Evolutionary conservation across 345 rosid genomes (phyloP).

Genomic region (Zanthoxylum bungeanum): DNA sequence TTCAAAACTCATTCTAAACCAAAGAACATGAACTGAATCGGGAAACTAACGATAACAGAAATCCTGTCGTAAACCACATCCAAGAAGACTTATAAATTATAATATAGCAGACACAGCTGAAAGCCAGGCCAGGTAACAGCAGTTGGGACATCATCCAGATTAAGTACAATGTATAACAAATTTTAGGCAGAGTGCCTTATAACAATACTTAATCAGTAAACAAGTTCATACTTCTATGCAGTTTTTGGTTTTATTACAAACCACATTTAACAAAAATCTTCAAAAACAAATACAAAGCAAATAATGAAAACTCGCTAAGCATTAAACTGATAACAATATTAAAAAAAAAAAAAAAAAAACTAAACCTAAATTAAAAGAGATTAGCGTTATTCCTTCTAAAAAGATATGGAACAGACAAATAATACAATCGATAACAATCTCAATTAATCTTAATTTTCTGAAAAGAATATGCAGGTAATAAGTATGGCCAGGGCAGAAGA

Average conservation of each 20-base stretch:
- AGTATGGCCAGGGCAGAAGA: neutral
- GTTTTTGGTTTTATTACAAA: neutral
- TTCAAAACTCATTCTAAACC: neutral
- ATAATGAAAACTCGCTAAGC: neutral
- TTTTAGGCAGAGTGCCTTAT: neutral
- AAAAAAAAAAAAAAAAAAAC: too few relatives aligned
- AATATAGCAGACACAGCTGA: neutral
- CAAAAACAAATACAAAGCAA: neutral
- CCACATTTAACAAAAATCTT: neutral
- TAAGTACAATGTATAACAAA: neutral
- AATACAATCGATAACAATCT: neutral
- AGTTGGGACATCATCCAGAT: neutral
- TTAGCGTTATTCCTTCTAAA: neutral
- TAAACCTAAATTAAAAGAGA: neutral
- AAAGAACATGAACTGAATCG: conserved; percentile 4
- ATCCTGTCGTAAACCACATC: neutral
- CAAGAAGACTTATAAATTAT: neutral
- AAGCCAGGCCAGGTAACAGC: neutral
- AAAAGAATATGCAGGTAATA: neutral
- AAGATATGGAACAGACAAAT: neutral
- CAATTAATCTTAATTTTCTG: neutral
- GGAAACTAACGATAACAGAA: conserved; percentile 1
- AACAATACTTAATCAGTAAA: neutral
- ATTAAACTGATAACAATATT: too few relatives aligned
- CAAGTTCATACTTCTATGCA: neutral